Conservation (phyloP, 345 rosid genomes). For the Euclidium syriacum region DNA sequence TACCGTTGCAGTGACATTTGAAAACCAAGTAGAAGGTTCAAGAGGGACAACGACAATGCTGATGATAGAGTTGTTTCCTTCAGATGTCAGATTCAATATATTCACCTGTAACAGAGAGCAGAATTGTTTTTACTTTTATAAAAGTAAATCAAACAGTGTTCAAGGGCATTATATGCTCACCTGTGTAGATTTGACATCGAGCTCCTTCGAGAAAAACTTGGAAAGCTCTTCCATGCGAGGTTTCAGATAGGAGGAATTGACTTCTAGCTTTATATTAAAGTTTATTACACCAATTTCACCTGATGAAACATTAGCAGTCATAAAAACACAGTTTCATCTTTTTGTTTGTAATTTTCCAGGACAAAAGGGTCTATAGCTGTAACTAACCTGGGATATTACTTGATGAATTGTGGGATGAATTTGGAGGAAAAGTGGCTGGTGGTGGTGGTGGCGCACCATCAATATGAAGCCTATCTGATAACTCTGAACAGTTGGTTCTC, state of each 20-base stretch:
- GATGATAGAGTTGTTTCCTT: conserved; percentile 56
- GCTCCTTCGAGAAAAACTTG: conserved; percentile 46
- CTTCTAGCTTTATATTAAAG: conserved; percentile 50
- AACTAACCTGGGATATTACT: conserved; percentile 16
- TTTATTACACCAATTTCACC: conserved; percentile 56
- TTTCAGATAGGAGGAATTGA: conserved; percentile 53
- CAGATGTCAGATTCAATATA: conserved; percentile 44
- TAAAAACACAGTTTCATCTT: not conserved
- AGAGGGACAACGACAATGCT: conserved; percentile 55
- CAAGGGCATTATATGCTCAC: conserved; percentile 35
- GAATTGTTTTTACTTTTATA: not conserved
- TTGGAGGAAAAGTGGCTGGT: conserved; percentile 38
- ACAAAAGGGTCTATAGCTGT: not conserved
- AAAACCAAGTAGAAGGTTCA: conserved; percentile 42
- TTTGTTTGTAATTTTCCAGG: not conserved
- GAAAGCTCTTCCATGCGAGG: conserved; percentile 42
- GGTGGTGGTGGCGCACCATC: conserved; percentile 44
- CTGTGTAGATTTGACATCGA: conserved; percentile 55
- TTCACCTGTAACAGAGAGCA: conserved; percentile 48
- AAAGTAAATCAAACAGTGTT: conserved; percentile 3
- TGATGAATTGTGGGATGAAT: conserved; percentile 33
- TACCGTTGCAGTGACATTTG: conserved; percentile 64
- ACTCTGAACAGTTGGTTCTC: conserved; percentile 95
- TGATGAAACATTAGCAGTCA: conserved; percentile 21
- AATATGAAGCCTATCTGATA: conserved; percentile 69